Evolutionary conservation across 495 filamentous ascomycete genomes (phyloP).

Genomic region (Penicillium pancosmium): DNA sequence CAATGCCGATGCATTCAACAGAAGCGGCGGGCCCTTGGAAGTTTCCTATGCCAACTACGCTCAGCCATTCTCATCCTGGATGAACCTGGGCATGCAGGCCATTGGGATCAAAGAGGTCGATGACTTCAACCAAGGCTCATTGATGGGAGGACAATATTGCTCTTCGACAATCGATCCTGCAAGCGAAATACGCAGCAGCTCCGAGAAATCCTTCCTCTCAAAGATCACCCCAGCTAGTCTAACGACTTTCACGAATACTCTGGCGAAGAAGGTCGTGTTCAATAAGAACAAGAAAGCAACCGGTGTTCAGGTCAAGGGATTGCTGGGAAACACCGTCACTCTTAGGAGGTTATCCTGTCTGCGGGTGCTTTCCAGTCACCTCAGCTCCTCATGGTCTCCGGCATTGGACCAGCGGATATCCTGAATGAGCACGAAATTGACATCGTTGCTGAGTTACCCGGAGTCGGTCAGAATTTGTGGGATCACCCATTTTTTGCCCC

Average conservation of each 20-base stretch:
- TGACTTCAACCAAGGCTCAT: conserved; percentile 45
- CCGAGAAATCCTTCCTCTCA: conserved; percentile 38
- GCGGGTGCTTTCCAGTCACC: conserved; percentile 23
- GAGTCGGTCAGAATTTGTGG: conserved; percentile 25
- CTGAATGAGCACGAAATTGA: conserved; percentile 13
- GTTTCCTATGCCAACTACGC: conserved; percentile 56
- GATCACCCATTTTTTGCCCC: conserved; percentile 23
- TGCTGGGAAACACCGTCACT: conserved; percentile 17
- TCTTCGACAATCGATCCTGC: conserved; percentile 41
- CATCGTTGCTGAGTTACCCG: conserved; percentile 11
- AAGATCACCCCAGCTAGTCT: conserved; percentile 14
- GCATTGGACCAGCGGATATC: conserved; percentile 9
- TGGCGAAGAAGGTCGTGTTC: conserved; percentile 33
- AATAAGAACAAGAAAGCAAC: conserved; percentile 20
- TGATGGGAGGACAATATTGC: conserved; percentile 45
- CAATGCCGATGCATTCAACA: conserved; percentile 34
- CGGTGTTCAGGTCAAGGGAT: conserved; percentile 25
- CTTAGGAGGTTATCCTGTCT: conserved; percentile 24
- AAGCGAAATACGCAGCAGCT: conserved; percentile 40
- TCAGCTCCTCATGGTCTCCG: conserved; percentile 21
- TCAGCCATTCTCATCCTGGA: conserved; percentile 45
- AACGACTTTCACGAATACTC: conserved; percentile 22
- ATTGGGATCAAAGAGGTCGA: conserved; percentile 38
- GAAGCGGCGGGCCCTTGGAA: conserved; percentile 45
- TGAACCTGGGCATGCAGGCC: conserved; percentile 35